Evolutionary conservation across 345 rosid genomes (phyloP), one percentile per base, ranked within the genome.

Genomic region (Salix dunnii): DNA sequence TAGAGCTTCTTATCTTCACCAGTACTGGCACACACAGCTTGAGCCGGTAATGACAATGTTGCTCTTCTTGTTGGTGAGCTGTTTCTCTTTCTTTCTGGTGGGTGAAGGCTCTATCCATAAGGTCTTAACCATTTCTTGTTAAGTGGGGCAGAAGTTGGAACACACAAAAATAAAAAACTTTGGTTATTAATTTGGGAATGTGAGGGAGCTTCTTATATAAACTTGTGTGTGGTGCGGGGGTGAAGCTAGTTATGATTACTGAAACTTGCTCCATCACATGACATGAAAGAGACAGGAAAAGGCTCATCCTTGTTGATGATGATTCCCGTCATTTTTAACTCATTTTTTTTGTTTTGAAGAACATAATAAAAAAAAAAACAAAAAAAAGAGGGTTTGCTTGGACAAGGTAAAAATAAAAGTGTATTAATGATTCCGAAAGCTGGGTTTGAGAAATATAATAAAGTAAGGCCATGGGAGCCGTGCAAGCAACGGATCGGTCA

Each of bases 81-180:
- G 62, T 74, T 72, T 83, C 87, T 79, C 86, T 83, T 61, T 82
- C 84, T 60, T 85, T 74, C 81, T 64, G 91, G 84, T 84, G 82
- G 82, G 62, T 69, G 87, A 84, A 83, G 86, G 85, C 83, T 75
- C 75, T 78, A 76, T 81, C 89, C 91, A 83, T 86, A 82, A 81
- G 74, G 81, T 67, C 78, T 49, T 76, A 72, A 84, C 82, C 90
- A 87, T 84, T 51, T 76, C 84, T 66, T 43, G 75, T 67, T 67
- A 58, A 49, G 72, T 68, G 74, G 76, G 83, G 53, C 81, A 38
- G 72, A 82, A 72, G 74, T 77, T 79, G 33, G 78, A 80, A 74
- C 53, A 35, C 27, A 11, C 12, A 11, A 40, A 40, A 40, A 40
- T 12, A 40, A 36, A 63, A 2, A 13, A 14, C 40, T 55, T 48